Conservation (phyloP, 768 basidiomycete genomes). For the Russula sp. region DNA sequence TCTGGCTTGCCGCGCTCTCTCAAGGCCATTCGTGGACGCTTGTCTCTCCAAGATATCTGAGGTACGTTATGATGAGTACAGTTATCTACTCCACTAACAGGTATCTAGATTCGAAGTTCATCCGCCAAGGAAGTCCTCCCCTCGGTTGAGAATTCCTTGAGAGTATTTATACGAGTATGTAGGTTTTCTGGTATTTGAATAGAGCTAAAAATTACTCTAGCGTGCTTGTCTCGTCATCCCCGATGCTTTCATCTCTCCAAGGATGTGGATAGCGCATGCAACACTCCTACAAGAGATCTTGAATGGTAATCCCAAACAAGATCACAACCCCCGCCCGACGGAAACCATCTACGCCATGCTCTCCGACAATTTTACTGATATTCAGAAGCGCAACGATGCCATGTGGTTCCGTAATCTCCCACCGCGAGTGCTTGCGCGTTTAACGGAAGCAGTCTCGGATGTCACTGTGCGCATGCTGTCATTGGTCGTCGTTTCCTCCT, state of each 20-base stretch:
- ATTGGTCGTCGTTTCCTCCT: background rate
- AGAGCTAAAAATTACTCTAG: constrained; percentile 38
- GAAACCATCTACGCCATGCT: constrained; percentile 46
- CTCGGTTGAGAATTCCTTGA: constrained; percentile 52
- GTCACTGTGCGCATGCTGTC: constrained; percentile 41
- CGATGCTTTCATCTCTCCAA: constrained; percentile 72
- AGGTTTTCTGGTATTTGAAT: background rate
- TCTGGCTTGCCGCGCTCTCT: constrained; percentile 60
- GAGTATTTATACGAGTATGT: constrained; percentile 59
- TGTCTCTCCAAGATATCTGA: constrained; percentile 65
- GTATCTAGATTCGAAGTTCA: constrained; percentile 50
- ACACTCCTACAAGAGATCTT: constrained; percentile 49
- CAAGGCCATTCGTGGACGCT: constrained; percentile 68
- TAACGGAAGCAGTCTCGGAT: constrained; percentile 59
- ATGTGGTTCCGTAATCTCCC: constrained; percentile 71
- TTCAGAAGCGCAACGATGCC: constrained; percentile 75
- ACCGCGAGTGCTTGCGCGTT: constrained; percentile 53
- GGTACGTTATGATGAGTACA: constrained; percentile 38
- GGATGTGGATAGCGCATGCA: constrained; percentile 58
- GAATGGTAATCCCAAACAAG: constrained; percentile 40
- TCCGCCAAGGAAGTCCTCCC: constrained; percentile 55
- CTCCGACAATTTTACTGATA: constrained; percentile 60
- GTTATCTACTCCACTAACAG: background rate
- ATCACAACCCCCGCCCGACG: constrained; percentile 28
- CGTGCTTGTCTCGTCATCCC: constrained; percentile 67